These are phyloP conservation scores for Pythium coloratum DNA, from an alignment of 352 stramenopile genomes.

Conservation along the genomic window DNA sequence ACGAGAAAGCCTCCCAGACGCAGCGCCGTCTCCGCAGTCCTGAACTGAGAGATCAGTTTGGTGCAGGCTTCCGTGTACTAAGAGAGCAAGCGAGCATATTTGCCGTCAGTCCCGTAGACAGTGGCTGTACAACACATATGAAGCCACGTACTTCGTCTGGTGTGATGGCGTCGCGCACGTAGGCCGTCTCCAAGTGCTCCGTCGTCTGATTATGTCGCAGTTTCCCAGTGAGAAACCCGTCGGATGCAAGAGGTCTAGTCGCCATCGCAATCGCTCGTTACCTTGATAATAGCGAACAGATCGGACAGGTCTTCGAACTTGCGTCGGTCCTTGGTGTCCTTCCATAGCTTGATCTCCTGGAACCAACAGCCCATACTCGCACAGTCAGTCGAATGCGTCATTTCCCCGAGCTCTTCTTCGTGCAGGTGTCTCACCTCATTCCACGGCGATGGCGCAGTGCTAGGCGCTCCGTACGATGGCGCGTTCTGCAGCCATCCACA, in stretches of 20 bases:
- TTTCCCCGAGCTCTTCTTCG: not conserved
- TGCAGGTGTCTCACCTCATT: conserved; percentile 19
- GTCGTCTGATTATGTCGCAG: conserved; percentile 61
- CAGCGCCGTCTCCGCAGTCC: conserved; percentile 94
- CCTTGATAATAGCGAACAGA: conserved; percentile 97
- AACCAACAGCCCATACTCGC: not conserved
- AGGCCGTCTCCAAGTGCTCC: conserved; percentile 96
- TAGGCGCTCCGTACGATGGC: conserved; percentile 5
- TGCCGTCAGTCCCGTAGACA: no score
- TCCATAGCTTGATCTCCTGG: conserved; percentile 80
- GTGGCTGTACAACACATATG: no score
- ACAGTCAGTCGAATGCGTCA: not conserved
- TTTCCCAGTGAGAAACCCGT: not conserved
- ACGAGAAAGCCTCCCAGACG: conserved; percentile 71
- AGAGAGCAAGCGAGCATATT: not conserved
- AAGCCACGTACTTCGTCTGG: conserved; percentile 66
- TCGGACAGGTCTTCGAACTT: conserved; percentile 90
- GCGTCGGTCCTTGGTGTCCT: conserved; percentile 81
- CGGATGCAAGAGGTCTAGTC: not conserved
- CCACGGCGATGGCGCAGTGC: conserved; percentile 9
- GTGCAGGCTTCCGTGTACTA: conserved; percentile 96
- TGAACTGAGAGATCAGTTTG: conserved; percentile 98
- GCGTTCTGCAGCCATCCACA: not conserved
- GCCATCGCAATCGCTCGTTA: conserved; percentile 12
- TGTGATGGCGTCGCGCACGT: conserved; percentile 94